Evolutionary conservation across 164 flowering plant species (phyloP), one percentile per base, ranked within the genome.

Genomic region (Vitis riparia): DNA sequence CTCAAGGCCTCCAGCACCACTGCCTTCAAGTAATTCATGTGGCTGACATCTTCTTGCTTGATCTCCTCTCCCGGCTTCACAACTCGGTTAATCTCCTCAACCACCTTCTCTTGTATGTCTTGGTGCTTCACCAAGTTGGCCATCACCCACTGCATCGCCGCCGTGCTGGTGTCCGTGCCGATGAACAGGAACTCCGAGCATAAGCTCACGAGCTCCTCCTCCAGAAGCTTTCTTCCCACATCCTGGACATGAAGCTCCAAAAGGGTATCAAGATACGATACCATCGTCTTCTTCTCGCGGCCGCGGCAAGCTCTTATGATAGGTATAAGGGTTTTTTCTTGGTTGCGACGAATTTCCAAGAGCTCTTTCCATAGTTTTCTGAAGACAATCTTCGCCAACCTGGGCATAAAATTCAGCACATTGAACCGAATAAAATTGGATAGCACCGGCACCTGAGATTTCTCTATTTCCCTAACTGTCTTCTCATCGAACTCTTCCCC

Each of bases 401-500:
- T 9, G 64, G 89, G 87, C 49, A 65, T 47, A 30, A 76, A 69
- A 30, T 70, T 68, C 16, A 80, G 76, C 10, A 85, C 19, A 13
- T 55, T 58, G 48, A 72, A 64, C 11, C 66, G 49, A 10, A 9
- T 0, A 14, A 66, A 27, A 8, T 55, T 64, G 62, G 61, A 1
- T 0, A 85, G 61, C 52, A 74, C 3, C 0, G 49, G n/a, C 19
- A 69, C 57, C 60, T 73, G 71, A 1, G 60, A 59, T 0, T 44
- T 2, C 14, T 76, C 81, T 11, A 84, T 72, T 11, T 82, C 69
- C 15, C 57, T 47, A 1, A 86, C 68, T 6, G 16, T 50, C 1
- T 67, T 47, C 51, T 84, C 87, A 1, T 81, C 80, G 5, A 82
- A n/a, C 47, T 68, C 69, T 15, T 79, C 79, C 2, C 87, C 87